phyloP scores from a whole-genome alignment of 495 filamentous ascomycete genomes.

The Acidomyces sp. region DNA sequence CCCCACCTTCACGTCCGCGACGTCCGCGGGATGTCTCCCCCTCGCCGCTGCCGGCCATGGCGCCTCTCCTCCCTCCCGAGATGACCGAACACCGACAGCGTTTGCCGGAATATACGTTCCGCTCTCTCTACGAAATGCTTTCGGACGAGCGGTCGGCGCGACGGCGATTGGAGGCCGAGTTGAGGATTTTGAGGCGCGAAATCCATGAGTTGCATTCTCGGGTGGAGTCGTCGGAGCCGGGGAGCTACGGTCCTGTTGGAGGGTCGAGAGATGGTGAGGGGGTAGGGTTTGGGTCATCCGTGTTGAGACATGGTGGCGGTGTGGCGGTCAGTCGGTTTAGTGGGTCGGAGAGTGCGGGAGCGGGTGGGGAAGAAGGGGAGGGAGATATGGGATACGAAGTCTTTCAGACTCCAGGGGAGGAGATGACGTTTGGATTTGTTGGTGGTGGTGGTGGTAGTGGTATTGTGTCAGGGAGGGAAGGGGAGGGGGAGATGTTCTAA shows the following conservation, averaged over 20 bases:
- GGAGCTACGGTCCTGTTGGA: too few species aligned
- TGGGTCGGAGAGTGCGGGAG: constrained; percentile 5
- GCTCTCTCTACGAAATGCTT: constrained; percentile 17
- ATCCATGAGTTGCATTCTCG: constrained; percentile 13
- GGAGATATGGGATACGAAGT: constrained; percentile 6
- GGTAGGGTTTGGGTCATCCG: too few species aligned
- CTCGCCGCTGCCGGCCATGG: constrained; percentile 1
- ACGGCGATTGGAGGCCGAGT: constrained; percentile 11
- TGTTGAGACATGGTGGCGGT: background rate
- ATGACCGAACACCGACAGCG: background rate
- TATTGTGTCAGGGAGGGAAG: background rate
- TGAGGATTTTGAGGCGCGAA: constrained; percentile 7
- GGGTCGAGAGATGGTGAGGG: too few species aligned
- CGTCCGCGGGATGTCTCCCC: constrained; percentile 4
- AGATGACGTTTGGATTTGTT: constrained; percentile 1
- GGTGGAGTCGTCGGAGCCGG: constrained; percentile 4
- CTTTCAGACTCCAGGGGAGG: constrained; percentile 6
- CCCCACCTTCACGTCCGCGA: constrained; percentile 2
- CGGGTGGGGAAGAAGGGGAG: background rate
- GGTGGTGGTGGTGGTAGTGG: background rate
- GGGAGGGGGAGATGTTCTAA: constrained; percentile 1
- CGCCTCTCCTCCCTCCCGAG: background rate
- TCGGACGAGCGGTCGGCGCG: constrained; percentile 17
- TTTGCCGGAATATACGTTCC: constrained; percentile 11
- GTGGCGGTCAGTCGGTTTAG: constrained; percentile 6